Evolutionary conservation across 176 grass and related monocot genomes (phyloP), one percentile per base, ranked within the genome.

Genomic region (Oryza brachyantha): DNA sequence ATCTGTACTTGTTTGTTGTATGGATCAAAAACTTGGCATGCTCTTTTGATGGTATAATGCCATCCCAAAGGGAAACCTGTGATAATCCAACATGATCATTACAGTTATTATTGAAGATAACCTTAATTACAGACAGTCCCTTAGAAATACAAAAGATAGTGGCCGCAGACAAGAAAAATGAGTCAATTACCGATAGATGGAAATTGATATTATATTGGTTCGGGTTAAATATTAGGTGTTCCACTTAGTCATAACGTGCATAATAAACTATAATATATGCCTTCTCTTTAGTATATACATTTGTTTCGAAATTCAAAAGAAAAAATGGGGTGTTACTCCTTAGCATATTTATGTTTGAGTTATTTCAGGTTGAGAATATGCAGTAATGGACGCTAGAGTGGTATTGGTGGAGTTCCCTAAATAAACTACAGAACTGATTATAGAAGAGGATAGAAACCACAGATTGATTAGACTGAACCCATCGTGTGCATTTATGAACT

Each of bases 1-100:
- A 95, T 65, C 96, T 93, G 73, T 99, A 99, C 52, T 99, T 99
- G 58, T 99, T 99, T 84, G 96, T 95, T n/a, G 92, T 95, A 76
- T 95, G 96, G 75, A 93, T 95, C 86, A 89, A 84, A 71, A 99
- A 99, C 67, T 91, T 89, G 7, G 96, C 87, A 12, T 95, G 88
- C 58, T 95, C 92, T 77, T 93, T 99, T 28, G 88, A 77, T 40
- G 90, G 96, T 95, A 99, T 99, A 19, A 99, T 99, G 76, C 92
- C 96, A 89, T 99, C 96, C 96, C 96, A 99, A 36, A 99, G 86
- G 25, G 96, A 99, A 81, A 93, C 92, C 92, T 99, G 87, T 17
- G 5, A 74, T 61, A 89, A 67, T 29, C 10, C 61, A 46, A 48
- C 24, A 31, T 7, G 67, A 42, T 17, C 12, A 85, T 27, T 74